These are phyloP conservation scores for Begonia fuchsioides DNA, from an alignment of 306 rosid species.

Conservation along the genomic window DNA sequence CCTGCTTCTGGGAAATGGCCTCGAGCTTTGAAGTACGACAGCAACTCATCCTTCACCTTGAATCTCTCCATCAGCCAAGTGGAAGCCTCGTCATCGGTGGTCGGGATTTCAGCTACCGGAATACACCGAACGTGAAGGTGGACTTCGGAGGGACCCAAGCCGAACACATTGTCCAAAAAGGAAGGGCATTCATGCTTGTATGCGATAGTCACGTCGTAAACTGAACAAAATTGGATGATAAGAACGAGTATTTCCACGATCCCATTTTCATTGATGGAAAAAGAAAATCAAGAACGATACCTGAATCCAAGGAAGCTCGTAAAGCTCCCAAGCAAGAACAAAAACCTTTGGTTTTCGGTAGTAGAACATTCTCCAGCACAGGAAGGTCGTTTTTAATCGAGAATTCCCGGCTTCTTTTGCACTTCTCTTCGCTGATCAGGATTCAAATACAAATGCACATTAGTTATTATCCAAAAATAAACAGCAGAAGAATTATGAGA, in stretches of 20 bases:
- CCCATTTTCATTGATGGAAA: background rate
- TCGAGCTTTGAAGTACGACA: conserved; percentile 36
- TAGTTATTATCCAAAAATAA: background rate
- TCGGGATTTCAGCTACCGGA: conserved; percentile 42
- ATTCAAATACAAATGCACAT: background rate
- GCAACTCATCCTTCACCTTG: conserved; percentile 37
- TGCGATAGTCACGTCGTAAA: conserved; percentile 67
- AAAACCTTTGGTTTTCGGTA: conserved; percentile 87
- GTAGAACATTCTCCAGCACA: conserved; percentile 55
- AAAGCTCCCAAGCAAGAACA: conserved; percentile 68
- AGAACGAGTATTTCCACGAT: background rate
- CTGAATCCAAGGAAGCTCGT: conserved; percentile 70
- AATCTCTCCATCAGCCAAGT: conserved; percentile 60
- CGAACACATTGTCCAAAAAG: conserved; percentile 81
- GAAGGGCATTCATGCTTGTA: conserved; percentile 76
- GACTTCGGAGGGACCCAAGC: conserved; percentile 88
- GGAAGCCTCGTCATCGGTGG: conserved; percentile 35
- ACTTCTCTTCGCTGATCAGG: conserved; percentile 51
- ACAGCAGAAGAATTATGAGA: conserved; percentile 9
- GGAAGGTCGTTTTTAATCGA: conserved; percentile 74
- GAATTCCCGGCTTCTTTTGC: conserved; percentile 42
- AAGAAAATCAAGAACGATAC: conserved; percentile 15
- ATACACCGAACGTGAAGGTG: conserved; percentile 68
- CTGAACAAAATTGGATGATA: conserved; percentile 29
- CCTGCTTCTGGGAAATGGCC: conserved; percentile 54